phyloP scores from a whole-genome alignment of 2,329 filamentous ascomycete genomes.

The Pezicula carpinea region DNA sequence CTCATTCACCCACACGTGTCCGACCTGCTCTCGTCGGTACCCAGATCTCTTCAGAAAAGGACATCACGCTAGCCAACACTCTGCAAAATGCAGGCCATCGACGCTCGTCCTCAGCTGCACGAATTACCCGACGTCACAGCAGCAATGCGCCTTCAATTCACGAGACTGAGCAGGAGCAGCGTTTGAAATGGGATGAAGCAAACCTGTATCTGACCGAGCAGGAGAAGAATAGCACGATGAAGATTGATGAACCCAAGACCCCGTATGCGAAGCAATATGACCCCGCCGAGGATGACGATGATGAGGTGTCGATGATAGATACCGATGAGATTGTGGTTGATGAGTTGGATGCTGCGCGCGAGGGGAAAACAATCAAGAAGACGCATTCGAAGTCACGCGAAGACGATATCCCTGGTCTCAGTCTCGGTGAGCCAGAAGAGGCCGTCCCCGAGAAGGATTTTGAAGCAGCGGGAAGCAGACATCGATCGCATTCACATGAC shows the following conservation, averaged over 20 bases:
- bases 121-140: slow-evolving; percentile 54
- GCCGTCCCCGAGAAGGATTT: slow-evolving; percentile 47
- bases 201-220: slow-evolving; percentile 97
- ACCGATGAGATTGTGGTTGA: slow-evolving; percentile 66
- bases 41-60: slow-evolving; percentile 62
- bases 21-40: slow-evolving; percentile 26
- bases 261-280: slow-evolving; percentile 93
- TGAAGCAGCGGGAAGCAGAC: slow-evolving; percentile 31
- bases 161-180: slow-evolving; percentile 58
- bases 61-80: slow-evolving; percentile 90
- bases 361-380: slow-evolving; percentile 18
- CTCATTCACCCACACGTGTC: slow-evolving; percentile 27
- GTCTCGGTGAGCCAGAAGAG: slow-evolving; percentile 89
- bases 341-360: slow-evolving; percentile 52
- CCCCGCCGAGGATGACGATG: slow-evolving; percentile 73
- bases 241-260: slow-evolving; percentile 98
- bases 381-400: slow-evolving; percentile 34
- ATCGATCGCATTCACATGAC: slow-evolving; percentile 34
- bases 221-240: slow-evolving; percentile 93
- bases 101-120: slow-evolving; percentile 74
- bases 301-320: slow-evolving; percentile 60
- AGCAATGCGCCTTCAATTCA: slow-evolving; percentile 38
- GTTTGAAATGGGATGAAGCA: slow-evolving; percentile 97
- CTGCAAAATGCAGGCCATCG: slow-evolving; percentile 88
- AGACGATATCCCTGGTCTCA: slow-evolving; percentile 87